phyloP scores from a whole-genome alignment of 257 asterid genomes.

The Nicotiana tomentosiformis region DNA sequence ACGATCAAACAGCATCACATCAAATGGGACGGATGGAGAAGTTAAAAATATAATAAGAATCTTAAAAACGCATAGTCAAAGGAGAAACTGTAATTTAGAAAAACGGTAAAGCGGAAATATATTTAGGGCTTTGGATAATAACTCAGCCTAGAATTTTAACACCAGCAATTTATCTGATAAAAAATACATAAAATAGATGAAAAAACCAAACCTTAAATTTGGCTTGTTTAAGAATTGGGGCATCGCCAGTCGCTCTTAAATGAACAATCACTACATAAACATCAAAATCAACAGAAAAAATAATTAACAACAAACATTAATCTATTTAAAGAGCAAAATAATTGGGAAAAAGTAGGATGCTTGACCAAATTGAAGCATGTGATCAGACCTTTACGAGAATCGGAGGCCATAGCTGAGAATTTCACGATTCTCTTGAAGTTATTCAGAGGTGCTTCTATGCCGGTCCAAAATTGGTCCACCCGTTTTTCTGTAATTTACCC shows the following conservation, averaged over 20 bases:
- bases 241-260: slow-evolving; percentile 95
- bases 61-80: not conserved
- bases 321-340: not conserved
- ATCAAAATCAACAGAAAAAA: not conserved
- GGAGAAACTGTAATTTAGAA: not conserved
- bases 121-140: not conserved
- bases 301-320: not conserved
- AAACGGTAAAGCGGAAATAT: not conserved
- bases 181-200: not conserved
- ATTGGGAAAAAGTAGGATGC: not conserved
- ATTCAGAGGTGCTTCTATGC: too few species aligned
- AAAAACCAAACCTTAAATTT: slow-evolving; percentile 68
- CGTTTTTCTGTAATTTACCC: too few species aligned
- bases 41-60: not conserved
- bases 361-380: not conserved
- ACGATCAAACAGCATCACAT: too few species aligned
- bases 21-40: too few species aligned
- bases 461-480: too few species aligned
- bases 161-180: not conserved
- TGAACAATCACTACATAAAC: slow-evolving; percentile 71
- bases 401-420: slow-evolving; percentile 45
- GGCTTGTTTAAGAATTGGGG: slow-evolving; percentile 90
- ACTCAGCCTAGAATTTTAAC: not conserved
- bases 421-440: not conserved
- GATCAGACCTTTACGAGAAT: slow-evolving; percentile 52